Conservation (phyloP, 257 asterid genomes). For the Capsicum chinense region DNA sequence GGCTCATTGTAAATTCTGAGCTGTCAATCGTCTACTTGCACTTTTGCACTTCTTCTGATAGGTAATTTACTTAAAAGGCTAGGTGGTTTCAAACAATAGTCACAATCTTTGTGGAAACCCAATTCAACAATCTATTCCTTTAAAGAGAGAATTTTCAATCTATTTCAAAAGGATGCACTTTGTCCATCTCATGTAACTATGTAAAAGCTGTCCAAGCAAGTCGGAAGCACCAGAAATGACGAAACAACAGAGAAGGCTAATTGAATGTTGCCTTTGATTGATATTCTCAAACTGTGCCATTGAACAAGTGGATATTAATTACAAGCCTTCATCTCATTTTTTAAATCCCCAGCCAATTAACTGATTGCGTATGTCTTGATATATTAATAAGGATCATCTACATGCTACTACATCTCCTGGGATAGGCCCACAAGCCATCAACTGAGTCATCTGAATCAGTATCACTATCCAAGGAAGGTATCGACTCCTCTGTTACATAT, state of each 20-base stretch:
- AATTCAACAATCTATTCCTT: not conserved
- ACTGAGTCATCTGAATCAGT: constrained; percentile 66
- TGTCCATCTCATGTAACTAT: not conserved
- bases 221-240: not conserved
- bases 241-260: not conserved
- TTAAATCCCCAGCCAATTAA: not conserved
- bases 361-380: not conserved
- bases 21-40: not conserved
- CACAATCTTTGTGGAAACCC: not conserved
- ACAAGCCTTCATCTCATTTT: constrained; percentile 13
- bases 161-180: not conserved
- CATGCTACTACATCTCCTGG: constrained; percentile 33
- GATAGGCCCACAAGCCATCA: constrained; percentile 68
- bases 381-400: not conserved
- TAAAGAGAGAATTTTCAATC: not conserved
- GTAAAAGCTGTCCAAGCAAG: not conserved
- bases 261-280: not conserved
- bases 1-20: not conserved
- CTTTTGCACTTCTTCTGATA: not conserved
- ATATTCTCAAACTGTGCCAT: constrained; percentile 12
- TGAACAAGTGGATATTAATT: not conserved
- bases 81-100: not conserved
- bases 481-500: constrained; percentile 47
- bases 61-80: not conserved
- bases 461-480: constrained; percentile 60